phyloP scores from a whole-genome alignment of 371 early-diverging fungal species.

The Mortierella sp. region DNA sequence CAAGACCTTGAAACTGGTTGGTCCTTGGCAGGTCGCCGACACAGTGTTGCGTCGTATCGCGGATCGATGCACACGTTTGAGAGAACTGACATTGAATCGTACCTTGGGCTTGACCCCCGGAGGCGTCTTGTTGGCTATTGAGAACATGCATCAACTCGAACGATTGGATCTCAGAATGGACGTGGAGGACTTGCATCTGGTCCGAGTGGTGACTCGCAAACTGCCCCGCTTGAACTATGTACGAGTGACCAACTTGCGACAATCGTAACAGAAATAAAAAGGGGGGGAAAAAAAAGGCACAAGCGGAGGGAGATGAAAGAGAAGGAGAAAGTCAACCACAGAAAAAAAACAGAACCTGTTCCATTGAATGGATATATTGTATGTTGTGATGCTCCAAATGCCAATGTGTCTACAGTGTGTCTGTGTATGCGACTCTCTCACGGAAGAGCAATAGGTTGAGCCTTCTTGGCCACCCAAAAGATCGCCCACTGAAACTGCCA shows the following conservation, averaged over 20 bases:
- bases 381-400: too few species aligned
- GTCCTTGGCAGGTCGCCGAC: constrained; percentile 37
- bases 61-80: constrained; percentile 21
- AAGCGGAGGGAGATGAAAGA: too few species aligned
- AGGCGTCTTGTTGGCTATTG: constrained; percentile 40
- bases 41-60: constrained; percentile 27
- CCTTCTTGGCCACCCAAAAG: constrained; percentile 35
- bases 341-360: not conserved
- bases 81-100: constrained; percentile 22
- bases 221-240: constrained; percentile 6
- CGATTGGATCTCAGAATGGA: constrained; percentile 16
- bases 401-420: not conserved
- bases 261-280: constrained; percentile 1
- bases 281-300: not conserved
- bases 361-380: too few species aligned
- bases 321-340: not conserved
- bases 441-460: constrained; percentile 28
- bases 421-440: not conserved
- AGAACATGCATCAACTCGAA: constrained; percentile 31
- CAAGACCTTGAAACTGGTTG: constrained; percentile 11
- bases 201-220: constrained; percentile 22
- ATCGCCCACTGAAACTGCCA: constrained; percentile 49
- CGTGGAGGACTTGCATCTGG: constrained; percentile 32
- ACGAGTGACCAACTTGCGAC: constrained; percentile 18
- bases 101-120: constrained; percentile 32